phyloP scores from a whole-genome alignment of 1,284 basidiomycete genomes.

The Microbotryum silenes-acaulis region DNA sequence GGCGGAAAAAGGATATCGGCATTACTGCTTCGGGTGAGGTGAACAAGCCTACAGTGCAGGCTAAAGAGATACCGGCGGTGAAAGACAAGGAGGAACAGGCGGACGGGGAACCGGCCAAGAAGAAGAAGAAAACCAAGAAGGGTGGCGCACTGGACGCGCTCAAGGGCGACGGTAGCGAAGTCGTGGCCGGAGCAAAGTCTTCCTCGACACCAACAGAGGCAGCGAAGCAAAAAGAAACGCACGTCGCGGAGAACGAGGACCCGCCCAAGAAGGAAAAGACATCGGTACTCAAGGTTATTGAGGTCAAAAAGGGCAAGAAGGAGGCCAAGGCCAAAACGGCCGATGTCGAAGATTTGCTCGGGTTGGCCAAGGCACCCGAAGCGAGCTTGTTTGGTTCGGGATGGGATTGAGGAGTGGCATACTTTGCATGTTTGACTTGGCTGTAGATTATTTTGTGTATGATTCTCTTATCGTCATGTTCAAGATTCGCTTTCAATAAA shows the following conservation, averaged over 20 bases:
- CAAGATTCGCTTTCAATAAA: too few relatives aligned
- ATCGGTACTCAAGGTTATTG: constrained; percentile 3
- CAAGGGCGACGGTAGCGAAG: constrained; percentile 4
- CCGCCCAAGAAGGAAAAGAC: constrained; percentile 14
- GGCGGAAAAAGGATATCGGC: background rate
- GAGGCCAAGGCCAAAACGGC: background rate
- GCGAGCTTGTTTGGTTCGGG: constrained; percentile 12
- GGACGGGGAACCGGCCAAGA: constrained; percentile 1
- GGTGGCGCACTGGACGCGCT: constrained; percentile 19
- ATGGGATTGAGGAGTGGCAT: constrained; percentile 12
- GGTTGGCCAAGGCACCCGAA: constrained; percentile 1
- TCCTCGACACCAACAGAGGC: background rate
- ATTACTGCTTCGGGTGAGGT: background rate
- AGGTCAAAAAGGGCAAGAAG: constrained; percentile 1
- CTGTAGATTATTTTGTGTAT: too few relatives aligned
- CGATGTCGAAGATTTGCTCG: constrained; percentile 22
- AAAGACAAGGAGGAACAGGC: constrained; percentile 3
- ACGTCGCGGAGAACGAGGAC: constrained; percentile 12
- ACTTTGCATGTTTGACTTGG: background rate
- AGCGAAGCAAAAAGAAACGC: constrained; percentile 9
- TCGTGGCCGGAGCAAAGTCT: background rate
- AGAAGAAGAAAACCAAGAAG: constrained; percentile 10
- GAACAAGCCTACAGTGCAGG: constrained; percentile 4
- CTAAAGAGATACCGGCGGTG: background rate
- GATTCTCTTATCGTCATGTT: too few relatives aligned